Base-by-base conservation (phyloP, 805 yeast genomes). In the Starmerella apis region DNA sequence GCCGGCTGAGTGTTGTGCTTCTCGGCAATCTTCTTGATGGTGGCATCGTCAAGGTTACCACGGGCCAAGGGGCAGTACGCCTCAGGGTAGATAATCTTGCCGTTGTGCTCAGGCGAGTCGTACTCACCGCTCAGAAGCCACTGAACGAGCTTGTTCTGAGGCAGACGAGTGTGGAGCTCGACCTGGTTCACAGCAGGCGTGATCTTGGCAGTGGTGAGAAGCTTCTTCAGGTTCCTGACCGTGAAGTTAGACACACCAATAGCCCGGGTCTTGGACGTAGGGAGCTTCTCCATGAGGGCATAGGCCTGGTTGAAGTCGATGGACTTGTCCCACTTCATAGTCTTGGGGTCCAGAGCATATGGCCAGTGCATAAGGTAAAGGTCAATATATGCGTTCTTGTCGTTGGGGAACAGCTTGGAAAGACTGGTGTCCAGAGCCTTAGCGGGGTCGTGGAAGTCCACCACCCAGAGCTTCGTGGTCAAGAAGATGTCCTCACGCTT, bases 31-130 rank as follows among this genome's bases (percentile, higher is more conserved):
- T 77, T 71, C 43, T 66, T 57, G n/a, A 83, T 72, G 14, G 70
- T 58, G 11, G 79, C 79, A 41, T 78, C 65, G 51, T 76, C 73
- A 0, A 85, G 85, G 41, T 83, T 83, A 11, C 66, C 61, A 3
- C 80, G 72, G 37, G 87, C 90, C 57, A 85, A 70, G 23, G 94
- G 92, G 27, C 86, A 79, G 67, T 83, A 86, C 9, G 94, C 94
- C 63, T 81, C 81, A 48, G 81, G 64, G 30, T 70, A 63, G 52
- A 81, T 79, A 53, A 71, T 76, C 54, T 82, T 70, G 43, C 59
- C 59, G 43, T 56, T 54, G 53, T 56, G 59, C 30, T 36, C 41
- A 16, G 59, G 59, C 48, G 39, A 45, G 27, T 59, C 59, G 51
- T 56, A 56, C 42, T 56, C 45, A 24, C 59, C 59, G 30, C 65